A percentile compares a stretch with the other conserved stretches of the same genome.
phyloP scores from a whole-genome alignment of 768 basidiomycete genomes.

The Dacryopinax spathularia region DNA sequence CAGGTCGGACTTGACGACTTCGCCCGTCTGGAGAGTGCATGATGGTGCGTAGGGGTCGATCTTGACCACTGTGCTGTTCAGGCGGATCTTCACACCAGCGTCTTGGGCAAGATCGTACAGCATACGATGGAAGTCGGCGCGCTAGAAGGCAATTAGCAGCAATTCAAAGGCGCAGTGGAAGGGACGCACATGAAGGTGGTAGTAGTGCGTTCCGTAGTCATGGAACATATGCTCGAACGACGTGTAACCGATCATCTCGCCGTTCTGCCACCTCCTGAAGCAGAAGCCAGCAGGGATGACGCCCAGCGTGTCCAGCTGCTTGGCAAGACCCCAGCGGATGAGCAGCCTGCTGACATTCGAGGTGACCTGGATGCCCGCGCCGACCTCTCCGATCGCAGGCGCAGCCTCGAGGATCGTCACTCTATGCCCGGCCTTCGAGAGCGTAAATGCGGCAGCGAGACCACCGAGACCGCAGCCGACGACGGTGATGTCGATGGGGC shows the following conservation, averaged over 20 bases:
- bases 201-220: slow-evolving; percentile 37
- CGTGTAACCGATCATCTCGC: slow-evolving; percentile 33
- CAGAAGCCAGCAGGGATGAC: slow-evolving; percentile 30
- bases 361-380: slow-evolving; percentile 42
- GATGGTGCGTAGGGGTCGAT: slow-evolving; percentile 23
- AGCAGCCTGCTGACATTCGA: slow-evolving; percentile 46
- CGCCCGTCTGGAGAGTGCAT: slow-evolving; percentile 32
- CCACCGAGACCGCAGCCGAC: slow-evolving; percentile 46
- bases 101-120: slow-evolving; percentile 31
- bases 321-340: slow-evolving; percentile 40
- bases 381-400: slow-evolving; percentile 35
- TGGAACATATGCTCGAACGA: slow-evolving; percentile 30
- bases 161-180: background rate
- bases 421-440: slow-evolving; percentile 43
- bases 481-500: slow-evolving; percentile 32
- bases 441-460: slow-evolving; percentile 39
- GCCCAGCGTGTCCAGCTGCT: slow-evolving; percentile 27
- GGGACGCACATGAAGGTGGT: slow-evolving; percentile 28
- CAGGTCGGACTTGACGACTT: slow-evolving; percentile 31
- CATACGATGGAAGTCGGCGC: slow-evolving; percentile 37
- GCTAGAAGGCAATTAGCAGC: slow-evolving; percentile 11
- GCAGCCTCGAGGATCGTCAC: slow-evolving; percentile 44
- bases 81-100: slow-evolving; percentile 8
- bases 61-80: slow-evolving; percentile 15
- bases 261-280: slow-evolving; percentile 32